Evolutionary conservation across 225 moss, liverwort and hornwort genomes (phyloP), one percentile per base, ranked within the genome.

Genomic region (Pseudisothecium myosuroides): DNA sequence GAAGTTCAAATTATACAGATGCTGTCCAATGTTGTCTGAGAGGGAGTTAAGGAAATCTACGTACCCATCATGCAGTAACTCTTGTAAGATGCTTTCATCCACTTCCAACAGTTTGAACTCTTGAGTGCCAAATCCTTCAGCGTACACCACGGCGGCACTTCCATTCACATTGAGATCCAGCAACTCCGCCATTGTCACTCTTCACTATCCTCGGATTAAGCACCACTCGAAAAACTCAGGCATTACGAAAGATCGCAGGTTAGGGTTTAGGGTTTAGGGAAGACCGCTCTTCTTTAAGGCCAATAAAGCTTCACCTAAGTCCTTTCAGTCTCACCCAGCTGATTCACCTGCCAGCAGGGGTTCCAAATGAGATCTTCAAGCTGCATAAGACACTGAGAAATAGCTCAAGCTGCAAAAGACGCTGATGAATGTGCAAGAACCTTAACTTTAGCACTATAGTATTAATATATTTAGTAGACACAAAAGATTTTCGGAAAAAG

Each of bases 91-190:
- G 58, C 82, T 88, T 75, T 97, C 97, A 68, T 98, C 96, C 31
- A 96, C 96, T 91, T 98, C 98, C 87, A 98, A 88, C 62, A 98
- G 88, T 90, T 95, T 98, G 93, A 95, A 98, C 82, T 95, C 95
- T 83, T 95, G 88, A 62, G 89, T 83, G 34, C 94, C 94, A 88
- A 95, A 97, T 52, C 88, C 85, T 62, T 96, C 92, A 50, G 92
- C 95, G 73, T 98, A 97, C 65, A 68, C 90, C 68, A 98, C 86
- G n/a, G 77, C 91, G 39, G 90, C 89, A 85, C 82, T 89, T 88
- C 87, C 89, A 77, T 91, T 89, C 80, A 91, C 89, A 52, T 91
- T 83, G 37, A 96, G 95, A 63, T 95, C 91, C 90, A 92, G 87
- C 76, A 89, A 69, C 86, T 92, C 93, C 76, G 92, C 93, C 94